A percentile compares a stretch with the other conserved stretches of the same genome.
Conservation (phyloP, 106 monocot species). For the Platanthera guangdongensis region DNA sequence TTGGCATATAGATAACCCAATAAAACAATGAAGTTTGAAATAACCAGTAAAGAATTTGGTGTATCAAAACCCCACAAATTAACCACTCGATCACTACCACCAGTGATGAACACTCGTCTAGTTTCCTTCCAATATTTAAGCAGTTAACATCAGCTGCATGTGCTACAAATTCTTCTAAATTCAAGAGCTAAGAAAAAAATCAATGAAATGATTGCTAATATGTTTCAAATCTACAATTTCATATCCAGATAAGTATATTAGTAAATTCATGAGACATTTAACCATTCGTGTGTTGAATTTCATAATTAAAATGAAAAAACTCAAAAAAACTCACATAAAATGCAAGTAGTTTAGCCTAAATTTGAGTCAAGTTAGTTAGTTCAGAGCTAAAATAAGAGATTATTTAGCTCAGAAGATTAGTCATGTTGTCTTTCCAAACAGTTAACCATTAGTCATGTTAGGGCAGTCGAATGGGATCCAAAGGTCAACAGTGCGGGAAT, state of each 20-base stretch:
- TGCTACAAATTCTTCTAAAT: too few relatives aligned
- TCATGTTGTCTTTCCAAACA: too few relatives aligned
- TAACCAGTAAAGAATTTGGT: constrained; percentile 60
- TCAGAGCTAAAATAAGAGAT: background rate
- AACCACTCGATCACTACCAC: constrained; percentile 70
- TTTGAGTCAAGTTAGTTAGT: background rate
- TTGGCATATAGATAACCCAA: background rate
- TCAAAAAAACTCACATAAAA: background rate
- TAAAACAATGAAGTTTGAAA: constrained; percentile 13
- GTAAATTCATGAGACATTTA: background rate
- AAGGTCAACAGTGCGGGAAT: too few relatives aligned
- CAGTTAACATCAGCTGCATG: too few relatives aligned
- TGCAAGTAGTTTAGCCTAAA: background rate
- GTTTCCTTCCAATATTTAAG: too few relatives aligned
- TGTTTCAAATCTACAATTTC: background rate
- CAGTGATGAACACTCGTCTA: constrained; percentile 60
- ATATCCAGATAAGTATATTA: background rate
- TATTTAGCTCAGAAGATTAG: background rate
- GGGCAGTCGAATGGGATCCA: too few relatives aligned
- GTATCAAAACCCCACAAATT: constrained; percentile 76
- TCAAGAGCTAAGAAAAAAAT: constrained; percentile 22
- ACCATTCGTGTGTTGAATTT: background rate
- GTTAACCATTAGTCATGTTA: too few relatives aligned
- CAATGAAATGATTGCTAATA: background rate
- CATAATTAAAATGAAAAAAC: background rate